Conservation (phyloP, 345 rosid species). For the Sisymbrium irio region DNA sequence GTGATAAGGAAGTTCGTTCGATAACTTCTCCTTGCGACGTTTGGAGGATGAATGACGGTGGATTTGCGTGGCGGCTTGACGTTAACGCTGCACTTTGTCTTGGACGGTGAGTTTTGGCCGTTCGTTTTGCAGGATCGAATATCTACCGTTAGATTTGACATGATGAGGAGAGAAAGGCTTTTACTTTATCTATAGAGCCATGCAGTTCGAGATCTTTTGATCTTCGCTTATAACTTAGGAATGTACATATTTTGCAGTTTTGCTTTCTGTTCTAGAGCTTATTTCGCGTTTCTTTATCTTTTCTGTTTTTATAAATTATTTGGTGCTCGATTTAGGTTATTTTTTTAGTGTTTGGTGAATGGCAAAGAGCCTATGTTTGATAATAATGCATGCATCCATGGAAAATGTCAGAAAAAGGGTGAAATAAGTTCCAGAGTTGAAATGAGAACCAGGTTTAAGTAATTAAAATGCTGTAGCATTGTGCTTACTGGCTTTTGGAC, state of each 20-base stretch:
- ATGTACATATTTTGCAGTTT: not conserved
- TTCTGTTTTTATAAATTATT: not conserved
- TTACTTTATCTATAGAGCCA: not conserved
- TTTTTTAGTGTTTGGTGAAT: not conserved
- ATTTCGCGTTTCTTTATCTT: not conserved
- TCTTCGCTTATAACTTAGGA: not conserved
- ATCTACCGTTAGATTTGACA: not conserved
- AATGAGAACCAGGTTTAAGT: no score
- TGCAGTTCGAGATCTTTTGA: not conserved
- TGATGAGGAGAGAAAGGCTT: not conserved
- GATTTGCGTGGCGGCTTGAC: constrained; percentile 85
- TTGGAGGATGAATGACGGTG: constrained; percentile 68
- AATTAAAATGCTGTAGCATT: no score
- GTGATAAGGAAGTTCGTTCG: constrained; percentile 45
- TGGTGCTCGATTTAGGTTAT: not conserved
- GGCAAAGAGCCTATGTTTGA: not conserved
- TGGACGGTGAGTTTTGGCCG: constrained; percentile 18
- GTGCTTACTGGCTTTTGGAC: no score
- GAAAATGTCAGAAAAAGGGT: not conserved
- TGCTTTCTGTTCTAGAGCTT: not conserved
- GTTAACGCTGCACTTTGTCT: constrained; percentile 62
- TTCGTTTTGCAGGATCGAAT: not conserved
- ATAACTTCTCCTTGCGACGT: constrained; percentile 70
- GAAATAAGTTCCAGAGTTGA: not conserved
- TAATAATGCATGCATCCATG: not conserved